Percentiles rank a stretch among this genome's conserved stretches.
phyloP scores from a whole-genome alignment of 306 rosid species.

The Ziziphus jujuba region DNA sequence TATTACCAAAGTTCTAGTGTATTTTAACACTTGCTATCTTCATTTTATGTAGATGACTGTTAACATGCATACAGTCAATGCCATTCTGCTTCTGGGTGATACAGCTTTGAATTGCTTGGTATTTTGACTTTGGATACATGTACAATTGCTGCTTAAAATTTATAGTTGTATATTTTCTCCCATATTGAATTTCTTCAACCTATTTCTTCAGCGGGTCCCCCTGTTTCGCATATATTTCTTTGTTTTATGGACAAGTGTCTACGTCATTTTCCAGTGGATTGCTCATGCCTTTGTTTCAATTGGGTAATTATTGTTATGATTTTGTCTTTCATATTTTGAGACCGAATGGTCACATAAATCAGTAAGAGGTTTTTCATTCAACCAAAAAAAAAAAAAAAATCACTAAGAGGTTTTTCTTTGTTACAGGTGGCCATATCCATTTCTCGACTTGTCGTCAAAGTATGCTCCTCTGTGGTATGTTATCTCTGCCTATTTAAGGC shows the following conservation, averaged over 20 bases:
- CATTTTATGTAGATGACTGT: slow-evolving; percentile 61
- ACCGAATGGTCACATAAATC: slow-evolving; percentile 10
- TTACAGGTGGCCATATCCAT: slow-evolving; percentile 87
- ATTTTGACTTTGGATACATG: slow-evolving; percentile 15
- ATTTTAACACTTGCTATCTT: slow-evolving; percentile 22
- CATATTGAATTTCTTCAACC: slow-evolving; percentile 27
- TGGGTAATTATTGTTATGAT: slow-evolving; percentile 38
- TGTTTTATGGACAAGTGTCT: slow-evolving; percentile 64
- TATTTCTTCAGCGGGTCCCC: slow-evolving; percentile 49
- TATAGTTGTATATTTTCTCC: slow-evolving; percentile 16
- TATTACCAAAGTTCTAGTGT: neutral
- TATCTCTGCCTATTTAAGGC: slow-evolving; percentile 7
- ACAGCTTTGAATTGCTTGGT: slow-evolving; percentile 78
- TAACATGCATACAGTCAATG: slow-evolving; percentile 68
- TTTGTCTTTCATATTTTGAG: slow-evolving; percentile 1
- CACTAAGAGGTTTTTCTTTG: slow-evolving; percentile 18
- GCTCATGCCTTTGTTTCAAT: slow-evolving; percentile 52
- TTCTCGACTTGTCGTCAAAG: slow-evolving; percentile 73
- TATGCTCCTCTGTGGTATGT: slow-evolving; percentile 70
- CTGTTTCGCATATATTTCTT: slow-evolving; percentile 64
- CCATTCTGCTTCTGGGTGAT: slow-evolving; percentile 68
- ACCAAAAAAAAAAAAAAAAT: too few species aligned
- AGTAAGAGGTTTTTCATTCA: slow-evolving; percentile 9
- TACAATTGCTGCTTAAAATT: slow-evolving; percentile 8
- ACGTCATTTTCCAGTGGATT: slow-evolving; percentile 64